Evolutionary conservation across 169 alveolate genomes (phyloP), one percentile per base, ranked within the genome.

Genomic region (Cryptosporidium ubiquitum): DNA sequence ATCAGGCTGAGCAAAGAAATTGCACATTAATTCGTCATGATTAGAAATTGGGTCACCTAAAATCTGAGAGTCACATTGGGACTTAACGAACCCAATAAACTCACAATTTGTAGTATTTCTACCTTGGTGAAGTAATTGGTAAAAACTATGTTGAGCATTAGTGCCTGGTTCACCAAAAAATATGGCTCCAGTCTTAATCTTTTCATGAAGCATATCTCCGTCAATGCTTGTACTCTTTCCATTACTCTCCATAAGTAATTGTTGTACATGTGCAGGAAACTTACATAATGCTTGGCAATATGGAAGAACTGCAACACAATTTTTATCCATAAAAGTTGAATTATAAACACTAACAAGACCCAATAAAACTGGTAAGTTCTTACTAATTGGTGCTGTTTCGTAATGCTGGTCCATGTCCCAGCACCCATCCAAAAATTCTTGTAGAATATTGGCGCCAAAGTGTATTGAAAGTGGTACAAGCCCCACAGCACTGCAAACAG

Each of bases 131-230:
- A 98, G 93, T 85, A 97, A 93, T 92, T 98, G 98, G 93, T 97
- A 98, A 93, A 98, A 98, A 64, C 98, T 96, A 93, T 97, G 99
- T 85, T 96, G 99, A 1, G 99, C 99, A 85, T 98, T 98, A 33
- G 99, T 98, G 58, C 99, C 99, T 33, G 99, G 99, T 92, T 98
- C 99, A n/a, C 99, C 99, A 91, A 98, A 98, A 91, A 95, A 97
- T 71, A 98, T 95, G 57, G 98, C 99, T 20, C 99, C 98, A 7
- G 99, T 94, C 31, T 91, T 55, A 49, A 69, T 86, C n/a, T 86
- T 92, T 49, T 86, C 94, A 33, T 84, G 84, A 49, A 96, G 91
- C 20, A 86, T 79, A 51, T 93, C 91, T 47, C 98, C 98, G 85
- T 95, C 95, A 44, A 93, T 70, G 57, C 94, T 95, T 35, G 96